Conservation (phyloP, 1,284 basidiomycete species). For the Trametes hirsuta region DNA sequence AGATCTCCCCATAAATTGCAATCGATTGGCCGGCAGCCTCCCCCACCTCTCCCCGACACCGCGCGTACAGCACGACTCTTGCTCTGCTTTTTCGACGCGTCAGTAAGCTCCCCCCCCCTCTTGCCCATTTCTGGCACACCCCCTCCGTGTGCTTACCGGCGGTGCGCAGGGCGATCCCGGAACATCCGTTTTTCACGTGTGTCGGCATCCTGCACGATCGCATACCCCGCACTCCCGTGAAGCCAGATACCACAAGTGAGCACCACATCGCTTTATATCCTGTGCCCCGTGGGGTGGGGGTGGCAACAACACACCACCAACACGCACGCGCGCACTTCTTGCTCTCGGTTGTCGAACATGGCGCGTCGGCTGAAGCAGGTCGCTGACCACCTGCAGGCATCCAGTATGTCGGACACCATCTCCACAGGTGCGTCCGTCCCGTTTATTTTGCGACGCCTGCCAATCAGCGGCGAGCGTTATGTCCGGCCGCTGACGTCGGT, state of each 20-base stretch:
- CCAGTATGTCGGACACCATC: slow-evolving; percentile 29
- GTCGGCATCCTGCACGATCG: slow-evolving; percentile 21
- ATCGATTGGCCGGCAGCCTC: slow-evolving; percentile 11
- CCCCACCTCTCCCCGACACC: slow-evolving; percentile 1
- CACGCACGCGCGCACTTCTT: not conserved
- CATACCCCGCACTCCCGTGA: slow-evolving; percentile 35
- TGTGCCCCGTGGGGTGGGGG: not conserved
- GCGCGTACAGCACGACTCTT: not conserved
- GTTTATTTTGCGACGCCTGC: slow-evolving; percentile 5
- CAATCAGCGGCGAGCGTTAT: slow-evolving; percentile 12
- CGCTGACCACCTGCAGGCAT: slow-evolving; percentile 28
- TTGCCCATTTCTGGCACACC: slow-evolving; percentile 1
- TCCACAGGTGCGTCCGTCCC: slow-evolving; percentile 48
- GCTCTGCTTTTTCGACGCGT: slow-evolving; percentile 6
- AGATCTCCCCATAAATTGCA: slow-evolving; percentile 17
- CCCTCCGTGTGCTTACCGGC: slow-evolving; percentile 16
- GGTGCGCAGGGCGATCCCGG: slow-evolving; percentile 9
- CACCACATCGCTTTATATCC: slow-evolving; percentile 9
- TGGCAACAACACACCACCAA: not conserved
- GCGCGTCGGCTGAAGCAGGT: slow-evolving; percentile 35
- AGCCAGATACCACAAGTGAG: slow-evolving; percentile 18
- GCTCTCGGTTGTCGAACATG: slow-evolving; percentile 21
- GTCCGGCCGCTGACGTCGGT: slow-evolving; percentile 14
- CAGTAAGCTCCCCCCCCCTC: not conserved
- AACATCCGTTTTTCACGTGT: slow-evolving; percentile 24